Base-by-base conservation (phyloP, 163 green algal species). In the Chlorella variabilis region DNA sequence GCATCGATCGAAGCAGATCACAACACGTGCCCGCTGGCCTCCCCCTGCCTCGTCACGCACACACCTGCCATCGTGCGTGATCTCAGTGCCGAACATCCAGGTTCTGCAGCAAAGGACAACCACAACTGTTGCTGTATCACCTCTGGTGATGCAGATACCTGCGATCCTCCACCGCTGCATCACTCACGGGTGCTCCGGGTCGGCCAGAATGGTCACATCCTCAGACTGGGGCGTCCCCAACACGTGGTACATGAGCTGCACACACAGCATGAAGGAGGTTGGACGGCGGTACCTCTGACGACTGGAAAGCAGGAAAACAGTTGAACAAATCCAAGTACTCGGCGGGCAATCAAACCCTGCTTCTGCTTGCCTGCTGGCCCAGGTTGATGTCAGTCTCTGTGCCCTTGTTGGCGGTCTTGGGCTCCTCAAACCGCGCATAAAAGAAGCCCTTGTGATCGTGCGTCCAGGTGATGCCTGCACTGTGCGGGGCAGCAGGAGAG, bases 41-140 rank as follows among this genome's bases (percentile, higher is more conserved):
- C 15, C 45, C 45, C 11, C 15, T 11, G 11, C 45, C 45, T 54
- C 15, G 45, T 15, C n/a, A 38, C 25, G 9, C 67, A 15, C 75
- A 29, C 54, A 89, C 86, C 69, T 83, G 73, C 95, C 96, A 78
- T 98, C 95, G 45, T 98, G 92, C 4, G 89, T 96, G 27, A 97
- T 71, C 42, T 94, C 80, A 0, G 91, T 90, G 5, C 91, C 85
- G 39, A 93, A 87, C 89, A 98, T 95, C 89, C 91, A 96, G 34
- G 88, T 89, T 2, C n/a, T n/a, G n/a, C n/a, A n/a, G n/a, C n/a
- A n/a, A n/a, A n/a, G n/a, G n/a, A n/a, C n/a, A n/a, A n/a, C n/a
- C n/a, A n/a, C n/a, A n/a, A n/a, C n/a, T 93, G 93, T 31, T 97
- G 78, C 0, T 94, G 90, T 0, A 88, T 87, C 17, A 89, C 78